Conservation (phyloP, 768 basidiomycete genomes). For the Phlebiopsis flavidoalba region DNA sequence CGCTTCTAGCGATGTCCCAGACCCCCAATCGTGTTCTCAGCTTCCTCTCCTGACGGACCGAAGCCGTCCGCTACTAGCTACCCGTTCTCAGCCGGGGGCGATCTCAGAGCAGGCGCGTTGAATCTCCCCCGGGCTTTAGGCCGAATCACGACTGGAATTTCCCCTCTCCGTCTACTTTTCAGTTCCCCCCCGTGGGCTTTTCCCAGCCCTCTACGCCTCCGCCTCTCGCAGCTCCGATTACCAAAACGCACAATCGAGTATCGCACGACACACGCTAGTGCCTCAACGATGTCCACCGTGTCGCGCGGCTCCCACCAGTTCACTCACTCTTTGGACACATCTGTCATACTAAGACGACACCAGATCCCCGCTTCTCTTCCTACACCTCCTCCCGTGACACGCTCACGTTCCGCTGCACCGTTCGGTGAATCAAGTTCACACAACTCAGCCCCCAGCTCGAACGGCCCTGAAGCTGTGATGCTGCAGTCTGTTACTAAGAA, state of each 20-base stretch:
- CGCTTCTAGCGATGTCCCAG: not conserved
- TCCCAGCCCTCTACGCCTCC: conserved; percentile 2
- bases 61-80: conserved; percentile 12
- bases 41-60: conserved; percentile 23
- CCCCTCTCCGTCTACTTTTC: conserved; percentile 28
- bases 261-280: conserved; percentile 30
- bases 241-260: conserved; percentile 17
- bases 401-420: conserved; percentile 31
- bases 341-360: conserved; percentile 21
- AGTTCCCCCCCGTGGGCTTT: conserved; percentile 27
- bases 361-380: conserved; percentile 29
- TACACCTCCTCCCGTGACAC: conserved; percentile 21
- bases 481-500: conserved; percentile 20
- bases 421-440: conserved; percentile 12
- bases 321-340: conserved; percentile 50
- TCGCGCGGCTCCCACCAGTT: conserved; percentile 45
- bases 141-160: conserved; percentile 15
- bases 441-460: conserved; percentile 9
- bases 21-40: conserved; percentile 21
- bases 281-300: conserved; percentile 22
- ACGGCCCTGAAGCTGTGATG: conserved; percentile 8
- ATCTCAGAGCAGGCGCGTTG: conserved; percentile 37
- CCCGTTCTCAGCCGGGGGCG: conserved; percentile 35
- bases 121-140: conserved; percentile 24
- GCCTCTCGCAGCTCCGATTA: conserved; percentile 13